Evolutionary conservation across 108 stramenopile species (phyloP), one percentile per base, ranked within the genome.

Genomic region (Craspedostauros australis): DNA sequence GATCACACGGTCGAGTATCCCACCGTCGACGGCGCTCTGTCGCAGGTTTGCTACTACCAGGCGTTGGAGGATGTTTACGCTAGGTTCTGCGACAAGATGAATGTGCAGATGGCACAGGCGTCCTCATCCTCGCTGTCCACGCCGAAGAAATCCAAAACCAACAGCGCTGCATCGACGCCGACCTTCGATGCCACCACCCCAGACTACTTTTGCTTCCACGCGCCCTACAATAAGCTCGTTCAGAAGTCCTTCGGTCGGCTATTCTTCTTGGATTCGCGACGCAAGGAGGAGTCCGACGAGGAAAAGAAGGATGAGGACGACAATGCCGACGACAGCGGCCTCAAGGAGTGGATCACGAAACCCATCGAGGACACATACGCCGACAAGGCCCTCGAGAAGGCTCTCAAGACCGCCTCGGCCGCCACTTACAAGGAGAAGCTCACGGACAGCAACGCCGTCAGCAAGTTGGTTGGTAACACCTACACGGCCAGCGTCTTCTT

Each of bases 161-260:
- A n/a, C n/a, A n/a, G n/a, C n/a, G n/a, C n/a, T n/a, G n/a, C n/a
- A n/a, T n/a, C n/a, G n/a, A n/a, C n/a, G n/a, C n/a, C n/a, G 31
- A 11, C 7, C 25, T 84, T 82, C 55, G 47, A 67, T 46, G 77
- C 91, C 12, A 71, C 69, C 4, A 67, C 75, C 15, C 76, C 87
- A 5, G 93, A 96, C 58, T 94, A 91, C 75, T 85, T 85, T 56
- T 82, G 93, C 37, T 97, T 97, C 62, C 98, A 99, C 77, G 86
- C 95, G 1, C 98, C 98, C 6, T 99, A 99, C 90, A 97, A 96
- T 68, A 99, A 99, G 68, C 71, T 99, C 49, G 98, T 99, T 36
- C 91, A 95, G 66, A 97, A 99, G 76, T 77, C 79, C 28, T 94
- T 76, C 62, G 93, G 70, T 11, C 88, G 98, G 23, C 67, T 99